These are phyloP conservation scores for Crithidia brevicula DNA, from an alignment of 208 protist genomes.

Conservation along the genomic window DNA sequence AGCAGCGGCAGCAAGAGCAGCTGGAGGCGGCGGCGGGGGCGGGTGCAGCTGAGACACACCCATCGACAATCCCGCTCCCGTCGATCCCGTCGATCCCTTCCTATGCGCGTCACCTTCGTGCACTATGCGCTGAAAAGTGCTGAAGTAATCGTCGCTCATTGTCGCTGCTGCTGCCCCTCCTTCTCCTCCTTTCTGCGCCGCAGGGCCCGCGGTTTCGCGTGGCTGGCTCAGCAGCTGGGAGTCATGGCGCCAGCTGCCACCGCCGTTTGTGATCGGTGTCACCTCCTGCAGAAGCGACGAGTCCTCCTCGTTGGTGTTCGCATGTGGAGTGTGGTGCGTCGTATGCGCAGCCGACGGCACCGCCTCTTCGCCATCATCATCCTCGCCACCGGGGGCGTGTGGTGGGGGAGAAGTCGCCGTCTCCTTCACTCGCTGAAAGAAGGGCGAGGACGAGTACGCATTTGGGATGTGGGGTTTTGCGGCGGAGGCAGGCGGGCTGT, in stretches of 20 bases:
- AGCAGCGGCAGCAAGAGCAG: neutral
- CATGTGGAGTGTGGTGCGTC: neutral
- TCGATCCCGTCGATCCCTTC: too few relatives aligned
- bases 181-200: too few relatives aligned
- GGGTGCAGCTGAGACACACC: conserved; percentile 5
- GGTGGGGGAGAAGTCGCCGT: neutral
- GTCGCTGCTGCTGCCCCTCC: neutral
- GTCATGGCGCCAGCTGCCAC: conserved; percentile 14
- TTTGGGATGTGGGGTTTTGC: conserved; percentile 2
- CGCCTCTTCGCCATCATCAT: neutral
- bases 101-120: neutral
- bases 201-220: too few relatives aligned
- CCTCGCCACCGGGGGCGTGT: neutral
- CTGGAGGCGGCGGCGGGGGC: neutral
- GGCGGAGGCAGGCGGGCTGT: conserved; percentile 2
- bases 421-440: conserved; percentile 27
- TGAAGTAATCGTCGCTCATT: neutral
- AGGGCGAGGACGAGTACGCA: conserved; percentile 12
- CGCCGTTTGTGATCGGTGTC: conserved; percentile 20
- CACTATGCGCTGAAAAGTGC: neutral
- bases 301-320: neutral
- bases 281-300: conserved; percentile 21
- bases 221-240: conserved; percentile 16
- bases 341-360: neutral
- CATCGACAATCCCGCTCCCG: neutral